Conservation (phyloP, 768 basidiomycete species). For the Hypsizygus marmoreus region DNA sequence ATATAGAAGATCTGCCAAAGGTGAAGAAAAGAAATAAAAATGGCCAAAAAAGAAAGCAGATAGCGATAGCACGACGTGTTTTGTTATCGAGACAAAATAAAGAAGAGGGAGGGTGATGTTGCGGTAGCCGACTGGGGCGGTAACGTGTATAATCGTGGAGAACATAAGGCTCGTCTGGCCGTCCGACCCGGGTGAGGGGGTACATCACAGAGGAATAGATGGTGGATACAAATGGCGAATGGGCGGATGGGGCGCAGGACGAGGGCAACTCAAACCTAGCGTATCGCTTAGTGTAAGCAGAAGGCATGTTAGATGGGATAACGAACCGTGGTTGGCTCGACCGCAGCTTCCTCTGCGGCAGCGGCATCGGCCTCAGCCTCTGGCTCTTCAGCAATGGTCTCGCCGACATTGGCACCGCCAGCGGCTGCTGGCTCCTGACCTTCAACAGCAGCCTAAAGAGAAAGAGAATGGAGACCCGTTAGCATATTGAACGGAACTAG, state of each 20-base stretch:
- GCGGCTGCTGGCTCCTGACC: constrained; percentile 40
- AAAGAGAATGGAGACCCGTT: constrained; percentile 1
- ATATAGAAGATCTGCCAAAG: constrained; percentile 8
- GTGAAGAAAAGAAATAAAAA: constrained; percentile 12
- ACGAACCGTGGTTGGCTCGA: constrained; percentile 10
- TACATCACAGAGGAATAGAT: constrained; percentile 10
- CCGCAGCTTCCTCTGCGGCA: constrained; percentile 15
- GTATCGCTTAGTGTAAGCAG: neutral
- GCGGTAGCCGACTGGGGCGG: neutral
- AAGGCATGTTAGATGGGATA: neutral
- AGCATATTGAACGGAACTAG: constrained; percentile 12
- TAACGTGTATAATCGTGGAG: constrained; percentile 2
- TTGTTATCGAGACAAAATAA: constrained; percentile 16
- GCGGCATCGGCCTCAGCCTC: constrained; percentile 44
- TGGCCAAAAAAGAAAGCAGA: constrained; percentile 17
- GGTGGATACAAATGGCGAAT: constrained; percentile 11
- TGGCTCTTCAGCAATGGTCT: constrained; percentile 60
- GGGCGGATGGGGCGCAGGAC: constrained; percentile 3
- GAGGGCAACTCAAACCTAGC: constrained; percentile 6
- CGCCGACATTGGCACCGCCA: constrained; percentile 34
- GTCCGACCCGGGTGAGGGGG: constrained; percentile 11
- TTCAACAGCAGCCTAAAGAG: constrained; percentile 33
- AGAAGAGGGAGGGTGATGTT: constrained; percentile 6
- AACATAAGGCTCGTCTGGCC: constrained; percentile 13
- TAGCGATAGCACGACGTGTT: constrained; percentile 23